Conservation (phyloP, 805 yeast genomes). For the Schwanniomyces pseudopolymorphus region DNA sequence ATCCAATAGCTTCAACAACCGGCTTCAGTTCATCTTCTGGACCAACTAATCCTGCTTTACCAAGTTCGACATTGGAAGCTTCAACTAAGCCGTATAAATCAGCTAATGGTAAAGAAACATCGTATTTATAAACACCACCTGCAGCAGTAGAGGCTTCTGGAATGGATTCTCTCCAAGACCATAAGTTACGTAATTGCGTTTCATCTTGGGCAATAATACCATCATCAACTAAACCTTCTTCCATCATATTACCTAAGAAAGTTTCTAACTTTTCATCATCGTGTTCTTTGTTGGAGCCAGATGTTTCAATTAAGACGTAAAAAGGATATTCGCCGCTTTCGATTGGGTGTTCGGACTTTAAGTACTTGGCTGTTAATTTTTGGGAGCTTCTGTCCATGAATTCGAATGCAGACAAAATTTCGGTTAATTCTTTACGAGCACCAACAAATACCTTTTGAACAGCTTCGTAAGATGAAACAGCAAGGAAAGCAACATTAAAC, state of each 20-base stretch:
- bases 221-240: slow-evolving; percentile 78
- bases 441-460: slow-evolving; percentile 78
- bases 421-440: slow-evolving; percentile 78
- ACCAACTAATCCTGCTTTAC: slow-evolving; percentile 57
- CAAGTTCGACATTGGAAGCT: slow-evolving; percentile 65
- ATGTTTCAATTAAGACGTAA: slow-evolving; percentile 88
- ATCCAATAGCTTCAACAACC: slow-evolving; percentile 87
- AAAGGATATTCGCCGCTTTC: slow-evolving; percentile 78
- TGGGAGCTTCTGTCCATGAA: slow-evolving; percentile 83
- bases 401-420: slow-evolving; percentile 89
- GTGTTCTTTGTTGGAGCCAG: slow-evolving; percentile 93
- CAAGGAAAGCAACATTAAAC: slow-evolving; percentile 85
- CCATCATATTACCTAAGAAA: slow-evolving; percentile 84
- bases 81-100: slow-evolving; percentile 81
- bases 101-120: slow-evolving; percentile 84
- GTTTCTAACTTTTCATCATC: slow-evolving; percentile 86
- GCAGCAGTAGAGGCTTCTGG: slow-evolving; percentile 83
- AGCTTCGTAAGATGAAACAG: slow-evolving; percentile 75
- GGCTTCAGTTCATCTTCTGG: slow-evolving; percentile 63
- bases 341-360: slow-evolving; percentile 70
- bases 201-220: slow-evolving; percentile 97
- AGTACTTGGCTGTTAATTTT: slow-evolving; percentile 58
- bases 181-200: slow-evolving; percentile 74
- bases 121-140: slow-evolving; percentile 97
- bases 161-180: slow-evolving; percentile 95